Percentiles rank a stretch among this genome's conserved stretches.
Evolutionary conservation across 495 filamentous ascomycete genomes (phyloP).

Genomic region (Chaetomium fimeti): DNA sequence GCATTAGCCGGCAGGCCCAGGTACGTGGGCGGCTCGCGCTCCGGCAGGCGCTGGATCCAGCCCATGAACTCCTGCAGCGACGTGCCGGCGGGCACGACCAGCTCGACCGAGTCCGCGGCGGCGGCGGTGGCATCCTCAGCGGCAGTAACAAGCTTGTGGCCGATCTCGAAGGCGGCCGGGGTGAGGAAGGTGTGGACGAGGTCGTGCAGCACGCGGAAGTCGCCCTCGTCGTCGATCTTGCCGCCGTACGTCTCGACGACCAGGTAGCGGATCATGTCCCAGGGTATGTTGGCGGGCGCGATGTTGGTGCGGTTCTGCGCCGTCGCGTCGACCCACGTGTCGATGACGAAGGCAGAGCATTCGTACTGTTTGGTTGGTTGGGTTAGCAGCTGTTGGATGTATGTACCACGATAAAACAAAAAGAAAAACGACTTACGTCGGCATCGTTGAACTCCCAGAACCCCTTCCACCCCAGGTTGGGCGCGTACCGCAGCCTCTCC

Average conservation of each 20-base stretch:
- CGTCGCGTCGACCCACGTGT: constrained; percentile 85
- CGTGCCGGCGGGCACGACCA: constrained; percentile 76
- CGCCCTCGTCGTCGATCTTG: constrained; percentile 91
- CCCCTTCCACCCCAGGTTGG: constrained; percentile 93
- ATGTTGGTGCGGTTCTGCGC: constrained; percentile 86
- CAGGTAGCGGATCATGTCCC: constrained; percentile 93
- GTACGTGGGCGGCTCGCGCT: constrained; percentile 95
- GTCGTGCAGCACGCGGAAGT: constrained; percentile 68
- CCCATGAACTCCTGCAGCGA: constrained; percentile 80
- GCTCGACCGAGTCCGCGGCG: constrained; percentile 37
- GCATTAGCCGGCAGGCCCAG: constrained; percentile 94
- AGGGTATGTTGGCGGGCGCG: constrained; percentile 88
- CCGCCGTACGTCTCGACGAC: constrained; percentile 94
- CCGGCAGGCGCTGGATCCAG: constrained; percentile 89
- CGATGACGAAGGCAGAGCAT: constrained; percentile 93
- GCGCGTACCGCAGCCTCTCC: constrained; percentile 91
- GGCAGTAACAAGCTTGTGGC: constrained; percentile 71
- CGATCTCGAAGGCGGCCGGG: constrained; percentile 82
- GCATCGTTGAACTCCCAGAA: constrained; percentile 99
- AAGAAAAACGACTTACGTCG: constrained; percentile 66
- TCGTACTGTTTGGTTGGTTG: constrained; percentile 66
- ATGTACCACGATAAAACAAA: constrained; percentile 4
- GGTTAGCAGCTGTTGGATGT: constrained; percentile 14
- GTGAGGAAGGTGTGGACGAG: constrained; percentile 79
- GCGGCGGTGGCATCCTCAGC: constrained; percentile 12